A percentile compares a stretch with the other conserved stretches of the same genome.
Conservation (phyloP, 768 basidiomycete genomes). For the Pisolithus marmoratus region DNA sequence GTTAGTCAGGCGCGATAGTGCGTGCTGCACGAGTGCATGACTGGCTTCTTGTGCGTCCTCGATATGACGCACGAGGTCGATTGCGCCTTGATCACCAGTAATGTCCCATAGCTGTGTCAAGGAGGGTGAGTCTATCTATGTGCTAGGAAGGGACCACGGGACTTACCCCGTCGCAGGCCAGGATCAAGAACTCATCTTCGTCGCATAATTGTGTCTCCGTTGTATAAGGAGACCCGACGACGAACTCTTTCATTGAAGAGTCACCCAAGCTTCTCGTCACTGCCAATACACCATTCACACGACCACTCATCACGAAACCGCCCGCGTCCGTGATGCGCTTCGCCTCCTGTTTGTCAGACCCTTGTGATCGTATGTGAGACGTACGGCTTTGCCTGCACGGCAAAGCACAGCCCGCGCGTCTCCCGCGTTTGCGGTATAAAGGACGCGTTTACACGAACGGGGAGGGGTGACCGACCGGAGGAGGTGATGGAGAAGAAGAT, state of each 20-base stretch:
- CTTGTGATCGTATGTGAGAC: conserved; percentile 98
- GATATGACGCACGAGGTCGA: conserved; percentile 72
- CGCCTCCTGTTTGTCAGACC: conserved; percentile 93
- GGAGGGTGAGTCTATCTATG: conserved; percentile 2
- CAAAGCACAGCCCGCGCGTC: conserved; percentile 94
- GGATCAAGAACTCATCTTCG: conserved; percentile 89
- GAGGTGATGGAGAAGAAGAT: background rate
- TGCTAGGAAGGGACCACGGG: background rate
- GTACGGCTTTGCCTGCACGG: conserved; percentile 82
- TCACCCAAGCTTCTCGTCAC: conserved; percentile 96
- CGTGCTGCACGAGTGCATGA: conserved; percentile 72
- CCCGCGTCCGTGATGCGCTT: conserved; percentile 97
- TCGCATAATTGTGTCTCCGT: conserved; percentile 92
- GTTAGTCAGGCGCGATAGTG: conserved; percentile 81
- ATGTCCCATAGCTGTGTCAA: conserved; percentile 88
- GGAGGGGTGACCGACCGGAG: conserved; percentile 41
- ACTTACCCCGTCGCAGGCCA: conserved; percentile 97
- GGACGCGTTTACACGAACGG: conserved; percentile 55
- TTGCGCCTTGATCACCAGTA: conserved; percentile 81
- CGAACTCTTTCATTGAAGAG: conserved; percentile 99
- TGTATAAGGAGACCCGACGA: conserved; percentile 96
- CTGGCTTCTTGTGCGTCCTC: conserved; percentile 82
- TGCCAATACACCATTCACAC: conserved; percentile 95
- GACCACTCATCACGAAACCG: conserved; percentile 97
- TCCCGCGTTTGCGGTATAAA: conserved; percentile 96